Conservation (phyloP, 1,284 basidiomycete genomes). For the Grifola frondosa region DNA sequence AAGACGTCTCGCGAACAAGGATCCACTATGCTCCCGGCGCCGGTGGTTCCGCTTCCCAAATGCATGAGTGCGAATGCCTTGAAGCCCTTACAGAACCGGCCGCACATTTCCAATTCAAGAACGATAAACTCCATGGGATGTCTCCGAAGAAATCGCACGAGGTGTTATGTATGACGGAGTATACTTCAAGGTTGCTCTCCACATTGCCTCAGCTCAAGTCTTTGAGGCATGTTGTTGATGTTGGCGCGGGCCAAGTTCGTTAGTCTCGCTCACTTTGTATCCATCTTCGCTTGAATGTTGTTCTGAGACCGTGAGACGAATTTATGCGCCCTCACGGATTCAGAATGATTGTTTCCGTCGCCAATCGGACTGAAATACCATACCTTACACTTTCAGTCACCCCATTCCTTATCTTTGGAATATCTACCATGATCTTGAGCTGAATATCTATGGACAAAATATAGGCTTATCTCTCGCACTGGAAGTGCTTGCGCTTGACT, state of each 20-base stretch:
- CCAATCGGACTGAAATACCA: too few relatives aligned
- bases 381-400: too few relatives aligned
- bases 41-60: not conserved
- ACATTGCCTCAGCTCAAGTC: constrained; percentile 12
- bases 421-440: too few relatives aligned
- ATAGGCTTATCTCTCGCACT: constrained; percentile 51
- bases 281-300: not conserved
- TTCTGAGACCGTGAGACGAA: too few relatives aligned
- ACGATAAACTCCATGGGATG: constrained; percentile 35
- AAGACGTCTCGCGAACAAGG: constrained; percentile 17
- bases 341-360: too few relatives aligned
- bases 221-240: constrained; percentile 43
- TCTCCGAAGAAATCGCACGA: constrained; percentile 59
- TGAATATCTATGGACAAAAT: not conserved
- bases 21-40: not conserved
- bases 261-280: constrained; percentile 3
- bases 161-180: constrained; percentile 45
- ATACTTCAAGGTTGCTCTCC: constrained; percentile 32
- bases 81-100: not conserved
- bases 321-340: too few relatives aligned
- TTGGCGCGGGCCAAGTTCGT: constrained; percentile 55
- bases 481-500: constrained; percentile 53
- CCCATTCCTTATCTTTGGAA: too few relatives aligned
- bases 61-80: not conserved
- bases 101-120: not conserved